Percentiles rank a stretch among this genome's conserved stretches.
Evolutionary conservation across 345 rosid species (phyloP).

Genomic region (Salix viminalis): DNA sequence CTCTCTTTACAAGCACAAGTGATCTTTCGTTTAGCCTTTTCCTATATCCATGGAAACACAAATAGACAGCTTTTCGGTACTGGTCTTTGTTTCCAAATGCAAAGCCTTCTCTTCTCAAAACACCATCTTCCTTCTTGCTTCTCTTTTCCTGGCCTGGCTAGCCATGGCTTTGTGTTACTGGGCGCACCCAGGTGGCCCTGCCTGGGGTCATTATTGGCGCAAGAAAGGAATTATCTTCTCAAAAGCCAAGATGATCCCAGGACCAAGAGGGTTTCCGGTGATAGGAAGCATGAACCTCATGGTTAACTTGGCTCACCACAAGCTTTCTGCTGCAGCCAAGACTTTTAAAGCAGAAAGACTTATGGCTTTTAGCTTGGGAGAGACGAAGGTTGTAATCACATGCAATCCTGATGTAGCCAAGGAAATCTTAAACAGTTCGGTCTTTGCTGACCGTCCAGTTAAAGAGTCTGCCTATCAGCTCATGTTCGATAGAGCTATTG

Average conservation of each 20-base stretch:
- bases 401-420: conserved; percentile 46
- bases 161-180: conserved; percentile 31
- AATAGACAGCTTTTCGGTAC: conserved; percentile 31
- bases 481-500: conserved; percentile 51
- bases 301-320: conserved; percentile 49
- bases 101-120: conserved; percentile 19
- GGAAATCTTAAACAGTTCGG: conserved; percentile 46
- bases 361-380: conserved; percentile 53
- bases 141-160: conserved; percentile 24
- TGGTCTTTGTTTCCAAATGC: conserved; percentile 36
- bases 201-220: conserved; percentile 42
- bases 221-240: background rate
- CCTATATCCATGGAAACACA: conserved; percentile 32
- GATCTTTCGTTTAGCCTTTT: background rate
- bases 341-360: conserved; percentile 31
- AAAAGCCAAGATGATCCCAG: conserved; percentile 26
- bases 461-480: conserved; percentile 50
- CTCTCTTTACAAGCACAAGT: background rate
- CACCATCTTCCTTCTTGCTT: conserved; percentile 15
- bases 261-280: conserved; percentile 46
- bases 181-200: conserved; percentile 47
- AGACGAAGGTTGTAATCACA: conserved; percentile 35
- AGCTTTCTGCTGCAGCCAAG: conserved; percentile 35
- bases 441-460: conserved; percentile 49
- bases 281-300: conserved; percentile 49